Base-by-base conservation (phyloP, 169 alveolate species). In the Amoebophrya sp. region DNA sequence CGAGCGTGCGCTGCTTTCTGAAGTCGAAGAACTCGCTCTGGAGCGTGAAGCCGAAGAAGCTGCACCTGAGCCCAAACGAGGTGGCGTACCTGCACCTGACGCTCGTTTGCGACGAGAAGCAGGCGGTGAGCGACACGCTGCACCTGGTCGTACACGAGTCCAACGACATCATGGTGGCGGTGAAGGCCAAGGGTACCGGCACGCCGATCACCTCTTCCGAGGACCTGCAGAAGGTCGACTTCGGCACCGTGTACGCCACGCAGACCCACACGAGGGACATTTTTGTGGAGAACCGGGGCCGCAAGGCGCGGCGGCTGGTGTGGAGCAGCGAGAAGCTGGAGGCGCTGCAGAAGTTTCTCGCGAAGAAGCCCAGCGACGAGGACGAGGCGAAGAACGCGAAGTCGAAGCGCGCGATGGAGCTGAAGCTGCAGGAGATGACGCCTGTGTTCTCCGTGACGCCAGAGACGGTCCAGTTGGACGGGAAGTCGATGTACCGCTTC, bases 51-150 rank as follows among this genome's bases (percentile, higher is more conserved):
- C 94, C 96, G 39, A 96, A 97, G 89, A 95, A 94, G 45, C 97
- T 97, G 67, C 95, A 92, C 48, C 91, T 97, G 40, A 94, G 95
- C 39, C 98, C 99, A 13, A 96, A 95, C 88, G 98, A 96, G 90
- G 94, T 95, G 50, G 96, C 95, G 89, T 95, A 93, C 89, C 94
- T 97, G 31, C 94, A 94, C 92, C 96, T 97, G 42, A 95, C 95
- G 31, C 96, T 97, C 91, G 96, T 96, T 67, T 97, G 98, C 88
- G 98, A 95, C 90, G 99, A 97, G 94, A 97, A 96, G 58, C 95
- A 94, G 88, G 94, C 94, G 92, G 95, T 96, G 92, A 91, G 94
- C 40, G 98, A 97, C 89, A 96, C 94, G 34, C 94, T 97, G 88
- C 95, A 96, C 58, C 95, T 97, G 90, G 95, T 96, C 41, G 97